Evolutionary conservation across 2,329 filamentous ascomycete genomes (phyloP).

Genomic region (Diaporthe vexans): DNA sequence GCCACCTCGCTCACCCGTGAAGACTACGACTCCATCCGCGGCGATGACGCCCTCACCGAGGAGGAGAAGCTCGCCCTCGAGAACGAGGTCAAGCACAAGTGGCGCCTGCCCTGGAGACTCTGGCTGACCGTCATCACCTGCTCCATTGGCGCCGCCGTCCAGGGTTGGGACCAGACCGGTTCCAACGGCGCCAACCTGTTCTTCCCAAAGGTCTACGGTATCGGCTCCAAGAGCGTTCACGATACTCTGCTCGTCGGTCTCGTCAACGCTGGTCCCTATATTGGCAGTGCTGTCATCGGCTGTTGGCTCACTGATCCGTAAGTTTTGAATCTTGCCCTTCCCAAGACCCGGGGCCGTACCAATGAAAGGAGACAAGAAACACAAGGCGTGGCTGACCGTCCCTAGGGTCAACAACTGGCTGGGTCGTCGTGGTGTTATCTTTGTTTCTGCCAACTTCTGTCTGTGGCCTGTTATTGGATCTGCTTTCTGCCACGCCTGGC

Average conservation of each 20-base stretch:
- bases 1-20: slow-evolving; percentile 53
- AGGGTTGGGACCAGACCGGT: slow-evolving; percentile 62
- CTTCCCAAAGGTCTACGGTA: slow-evolving; percentile 61
- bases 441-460: slow-evolving; percentile 60
- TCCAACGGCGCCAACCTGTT: slow-evolving; percentile 64
- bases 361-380: not conserved
- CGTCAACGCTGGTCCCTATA: slow-evolving; percentile 64
- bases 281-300: slow-evolving; percentile 51
- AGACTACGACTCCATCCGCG: slow-evolving; percentile 61
- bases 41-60: slow-evolving; percentile 46
- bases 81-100: slow-evolving; percentile 76
- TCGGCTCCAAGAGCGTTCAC: slow-evolving; percentile 53
- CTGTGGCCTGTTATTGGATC: slow-evolving; percentile 72
- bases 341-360: slow-evolving; percentile 50
- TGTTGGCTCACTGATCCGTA: slow-evolving; percentile 18
- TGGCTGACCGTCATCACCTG: slow-evolving; percentile 71
- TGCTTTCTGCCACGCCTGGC: slow-evolving; percentile 76
- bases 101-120: slow-evolving; percentile 73
- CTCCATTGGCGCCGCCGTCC: slow-evolving; percentile 68
- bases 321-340: slow-evolving; percentile 52
- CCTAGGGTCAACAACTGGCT: not conserved
- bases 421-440: slow-evolving; percentile 44
- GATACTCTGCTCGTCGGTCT: slow-evolving; percentile 71
- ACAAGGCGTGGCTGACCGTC: slow-evolving; percentile 50
- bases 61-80: slow-evolving; percentile 73